phyloP scores from a whole-genome alignment of 768 basidiomycete species.

The Gloeostereum incarnatum region DNA sequence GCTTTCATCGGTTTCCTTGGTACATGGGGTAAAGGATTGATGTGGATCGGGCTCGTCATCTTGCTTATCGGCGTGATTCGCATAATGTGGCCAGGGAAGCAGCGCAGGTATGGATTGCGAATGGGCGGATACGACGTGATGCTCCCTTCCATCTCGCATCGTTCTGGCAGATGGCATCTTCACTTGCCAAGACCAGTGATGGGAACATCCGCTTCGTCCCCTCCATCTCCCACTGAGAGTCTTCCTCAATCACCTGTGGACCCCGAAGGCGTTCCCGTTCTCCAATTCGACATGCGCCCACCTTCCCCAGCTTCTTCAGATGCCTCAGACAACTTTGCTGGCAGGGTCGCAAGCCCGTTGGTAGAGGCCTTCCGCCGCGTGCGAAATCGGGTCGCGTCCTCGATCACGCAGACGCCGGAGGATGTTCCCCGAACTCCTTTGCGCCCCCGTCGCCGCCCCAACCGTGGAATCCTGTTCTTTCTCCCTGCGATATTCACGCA shows the following conservation, averaged over 20 bases:
- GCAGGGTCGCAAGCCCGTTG: conserved; percentile 33
- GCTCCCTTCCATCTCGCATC: conserved; percentile 63
- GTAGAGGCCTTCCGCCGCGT: conserved; percentile 48
- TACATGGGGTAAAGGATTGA: conserved; percentile 77
- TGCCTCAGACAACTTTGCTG: conserved; percentile 36
- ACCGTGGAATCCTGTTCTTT: conserved; percentile 69
- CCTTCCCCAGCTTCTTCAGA: conserved; percentile 48
- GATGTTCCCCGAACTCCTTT: conserved; percentile 36
- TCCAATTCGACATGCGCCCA: conserved; percentile 55
- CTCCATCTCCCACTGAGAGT: no score
- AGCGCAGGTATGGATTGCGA: conserved; percentile 49
- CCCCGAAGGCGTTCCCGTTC: conserved; percentile 40
- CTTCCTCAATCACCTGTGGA: conserved; percentile 41
- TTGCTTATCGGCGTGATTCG: conserved; percentile 63
- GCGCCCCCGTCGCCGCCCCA: conserved; percentile 35
- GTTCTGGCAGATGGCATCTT: conserved; percentile 66
- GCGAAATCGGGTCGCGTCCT: conserved; percentile 44
- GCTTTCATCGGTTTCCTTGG: conserved; percentile 91
- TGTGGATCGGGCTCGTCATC: conserved; percentile 76
- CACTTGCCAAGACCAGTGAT: conserved; percentile 50
- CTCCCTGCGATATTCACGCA: conserved; percentile 69
- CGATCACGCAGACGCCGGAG: conserved; percentile 30
- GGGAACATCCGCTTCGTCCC: no score
- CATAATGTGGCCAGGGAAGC: conserved; percentile 41
- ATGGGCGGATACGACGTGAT: conserved; percentile 73